A percentile compares a stretch with the other conserved stretches of the same genome.
Evolutionary conservation across 257 asterid species (phyloP).

Genomic region (Ligustrum vulgare): DNA sequence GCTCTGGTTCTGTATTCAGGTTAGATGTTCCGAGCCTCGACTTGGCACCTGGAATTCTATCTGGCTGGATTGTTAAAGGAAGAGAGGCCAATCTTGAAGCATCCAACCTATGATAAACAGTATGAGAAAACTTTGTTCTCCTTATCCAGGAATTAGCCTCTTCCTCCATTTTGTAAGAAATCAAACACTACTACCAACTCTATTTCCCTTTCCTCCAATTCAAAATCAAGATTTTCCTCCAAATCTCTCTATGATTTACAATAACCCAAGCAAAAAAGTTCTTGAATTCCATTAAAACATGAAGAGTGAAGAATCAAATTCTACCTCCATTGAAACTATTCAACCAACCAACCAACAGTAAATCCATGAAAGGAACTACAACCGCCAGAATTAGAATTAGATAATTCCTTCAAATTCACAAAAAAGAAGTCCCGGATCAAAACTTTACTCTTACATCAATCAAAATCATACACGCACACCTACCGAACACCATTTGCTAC

Average conservation of each 20-base stretch:
- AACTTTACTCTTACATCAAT: slow-evolving; percentile 24
- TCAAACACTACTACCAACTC: slow-evolving; percentile 16
- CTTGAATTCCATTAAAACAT: slow-evolving; percentile 39
- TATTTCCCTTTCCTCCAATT: slow-evolving; percentile 23
- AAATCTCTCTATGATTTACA: slow-evolving; percentile 11
- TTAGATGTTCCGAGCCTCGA: slow-evolving; percentile 34
- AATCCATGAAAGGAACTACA: slow-evolving; percentile 1
- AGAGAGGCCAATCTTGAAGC: slow-evolving; percentile 52
- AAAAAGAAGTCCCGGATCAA: slow-evolving; percentile 10
- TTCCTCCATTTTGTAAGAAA: slow-evolving; percentile 58
- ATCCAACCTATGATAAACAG: slow-evolving; percentile 79
- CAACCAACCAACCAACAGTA: slow-evolving; percentile 23
- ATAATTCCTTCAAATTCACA: slow-evolving; percentile 11
- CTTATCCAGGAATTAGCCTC: slow-evolving; percentile 84
- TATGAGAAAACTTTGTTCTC: slow-evolving; percentile 80
- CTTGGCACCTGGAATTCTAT: slow-evolving; percentile 31
- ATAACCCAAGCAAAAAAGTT: slow-evolving; percentile 24
- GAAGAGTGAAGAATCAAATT: slow-evolving; percentile 36
- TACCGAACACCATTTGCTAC: slow-evolving; percentile 20
- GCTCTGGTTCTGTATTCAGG: slow-evolving; percentile 32
- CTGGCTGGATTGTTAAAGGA: slow-evolving; percentile 42
- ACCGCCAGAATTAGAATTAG: slow-evolving; percentile 19
- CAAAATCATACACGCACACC: slow-evolving; percentile 26
- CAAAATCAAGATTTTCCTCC: slow-evolving; percentile 35
- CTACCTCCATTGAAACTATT: slow-evolving; percentile 34